phyloP scores from a whole-genome alignment of 768 basidiomycete species.

The Russula compacta region DNA sequence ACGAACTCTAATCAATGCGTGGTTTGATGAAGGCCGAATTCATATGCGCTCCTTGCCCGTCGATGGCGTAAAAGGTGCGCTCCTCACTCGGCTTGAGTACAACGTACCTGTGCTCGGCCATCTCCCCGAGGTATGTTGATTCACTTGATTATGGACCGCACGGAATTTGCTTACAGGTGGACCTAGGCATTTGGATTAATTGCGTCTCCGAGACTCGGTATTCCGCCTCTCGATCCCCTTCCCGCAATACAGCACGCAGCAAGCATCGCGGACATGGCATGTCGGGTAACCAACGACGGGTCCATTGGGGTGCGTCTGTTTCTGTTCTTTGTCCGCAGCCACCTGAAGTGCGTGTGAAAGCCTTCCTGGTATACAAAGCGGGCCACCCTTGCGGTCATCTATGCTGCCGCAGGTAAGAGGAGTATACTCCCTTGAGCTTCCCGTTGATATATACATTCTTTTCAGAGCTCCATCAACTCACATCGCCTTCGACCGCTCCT shows the following conservation, averaged over 20 bases:
- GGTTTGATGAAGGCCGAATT: constrained; percentile 57
- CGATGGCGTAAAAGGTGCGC: constrained; percentile 39
- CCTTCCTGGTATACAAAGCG: constrained; percentile 66
- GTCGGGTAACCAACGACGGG: constrained; percentile 44
- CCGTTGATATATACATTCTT: not conserved
- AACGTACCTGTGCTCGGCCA: constrained; percentile 60
- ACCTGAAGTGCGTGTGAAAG: constrained; percentile 29
- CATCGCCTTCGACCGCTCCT: constrained; percentile 58
- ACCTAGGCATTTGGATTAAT: constrained; percentile 65
- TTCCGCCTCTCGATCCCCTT: constrained; percentile 48
- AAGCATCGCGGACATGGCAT: constrained; percentile 62
- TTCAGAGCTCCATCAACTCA: constrained; percentile 71
- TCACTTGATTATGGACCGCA: not conserved
- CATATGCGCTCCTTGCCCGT: constrained; percentile 34
- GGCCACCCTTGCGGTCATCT: constrained; percentile 55
- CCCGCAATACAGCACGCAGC: constrained; percentile 54
- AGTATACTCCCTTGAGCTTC: not conserved
- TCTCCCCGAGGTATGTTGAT: constrained; percentile 53
- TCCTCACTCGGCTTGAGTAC: constrained; percentile 47
- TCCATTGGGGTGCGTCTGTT: constrained; percentile 44
- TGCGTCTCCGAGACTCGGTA: constrained; percentile 39
- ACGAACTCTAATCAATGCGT: constrained; percentile 55
- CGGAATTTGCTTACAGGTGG: not conserved
- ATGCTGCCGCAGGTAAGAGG: constrained; percentile 55
- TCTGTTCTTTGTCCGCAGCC: not conserved